phyloP scores from a whole-genome alignment of 345 rosid species.

The Corchorus olitorius region DNA sequence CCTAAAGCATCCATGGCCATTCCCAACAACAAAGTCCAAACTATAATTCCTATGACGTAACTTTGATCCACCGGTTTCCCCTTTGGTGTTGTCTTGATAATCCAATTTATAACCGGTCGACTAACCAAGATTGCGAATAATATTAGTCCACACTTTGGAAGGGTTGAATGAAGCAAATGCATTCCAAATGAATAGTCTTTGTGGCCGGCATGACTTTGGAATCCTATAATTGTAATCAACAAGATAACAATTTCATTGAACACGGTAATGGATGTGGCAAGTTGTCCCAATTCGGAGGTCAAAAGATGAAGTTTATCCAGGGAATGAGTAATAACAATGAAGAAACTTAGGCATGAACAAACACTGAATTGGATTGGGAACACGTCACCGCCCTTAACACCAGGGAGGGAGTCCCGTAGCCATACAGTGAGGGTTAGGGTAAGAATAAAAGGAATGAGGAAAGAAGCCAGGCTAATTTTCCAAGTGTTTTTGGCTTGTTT shows the following conservation, averaged over 20 bases:
- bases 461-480: background rate
- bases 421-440: background rate
- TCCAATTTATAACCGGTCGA: background rate
- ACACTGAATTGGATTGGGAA: background rate
- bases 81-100: slow-evolving; percentile 21
- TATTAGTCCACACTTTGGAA: background rate
- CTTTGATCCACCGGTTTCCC: slow-evolving; percentile 18
- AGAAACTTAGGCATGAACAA: background rate
- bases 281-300: slow-evolving; percentile 5
- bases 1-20: slow-evolving; percentile 14
- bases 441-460: background rate
- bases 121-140: background rate
- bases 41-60: slow-evolving; percentile 4
- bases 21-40: slow-evolving; percentile 10
- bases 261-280: background rate
- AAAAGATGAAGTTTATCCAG: slow-evolving; percentile 19
- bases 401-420: background rate
- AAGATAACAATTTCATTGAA: background rate
- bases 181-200: fast-evolving
- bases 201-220: background rate
- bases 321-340: background rate
- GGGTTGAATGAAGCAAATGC: background rate
- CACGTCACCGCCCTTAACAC: background rate
- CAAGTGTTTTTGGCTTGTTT: background rate
- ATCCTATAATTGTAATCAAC: background rate